A percentile compares a stretch with the other conserved stretches of the same genome.
Conservation (phyloP, 148 eudicot species). For the Nepenthes mirabilis region DNA sequence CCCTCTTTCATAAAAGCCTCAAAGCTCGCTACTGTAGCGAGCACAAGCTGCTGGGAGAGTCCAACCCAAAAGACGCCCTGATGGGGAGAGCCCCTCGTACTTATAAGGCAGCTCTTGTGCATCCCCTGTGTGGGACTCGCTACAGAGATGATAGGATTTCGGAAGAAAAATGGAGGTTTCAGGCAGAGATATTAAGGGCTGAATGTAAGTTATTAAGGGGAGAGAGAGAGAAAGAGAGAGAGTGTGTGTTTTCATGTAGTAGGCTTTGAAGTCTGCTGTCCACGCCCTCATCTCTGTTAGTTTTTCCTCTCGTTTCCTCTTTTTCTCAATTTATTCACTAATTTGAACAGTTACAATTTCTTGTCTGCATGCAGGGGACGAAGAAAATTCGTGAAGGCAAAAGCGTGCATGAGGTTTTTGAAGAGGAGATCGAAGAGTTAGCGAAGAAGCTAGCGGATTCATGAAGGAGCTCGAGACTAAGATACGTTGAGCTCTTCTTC, state of each 20-base stretch:
- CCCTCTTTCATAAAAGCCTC: too few relatives aligned
- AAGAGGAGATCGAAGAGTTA: constrained; percentile 62
- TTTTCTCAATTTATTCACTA: neutral
- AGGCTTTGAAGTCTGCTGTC: constrained; percentile 55
- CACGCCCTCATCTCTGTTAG: constrained; percentile 52
- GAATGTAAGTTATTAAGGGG: constrained; percentile 68
- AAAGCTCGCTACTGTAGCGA: too few relatives aligned
- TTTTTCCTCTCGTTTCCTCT: constrained; percentile 1
- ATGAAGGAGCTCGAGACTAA: constrained; percentile 26
- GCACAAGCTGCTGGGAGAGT: too few relatives aligned
- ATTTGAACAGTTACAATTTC: neutral
- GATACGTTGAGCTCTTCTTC: constrained; percentile 39
- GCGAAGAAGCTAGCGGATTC: constrained; percentile 42
- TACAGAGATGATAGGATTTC: constrained; percentile 52
- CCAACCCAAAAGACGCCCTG: too few relatives aligned
- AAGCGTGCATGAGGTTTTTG: constrained; percentile 27
- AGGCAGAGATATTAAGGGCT: constrained; percentile 73
- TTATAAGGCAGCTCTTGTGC: too few relatives aligned
- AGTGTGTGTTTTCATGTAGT: constrained; percentile 33
- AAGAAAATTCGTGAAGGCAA: constrained; percentile 54
- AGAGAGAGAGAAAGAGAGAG: constrained; percentile 56
- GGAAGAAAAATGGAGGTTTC: constrained; percentile 76
- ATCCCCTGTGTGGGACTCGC: too few relatives aligned
- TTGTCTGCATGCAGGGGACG: constrained; percentile 36
- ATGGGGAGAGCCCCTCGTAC: too few relatives aligned